Evolutionary conservation across 495 filamentous ascomycete species (phyloP).

Genomic region (Extremus antarcticus): DNA sequence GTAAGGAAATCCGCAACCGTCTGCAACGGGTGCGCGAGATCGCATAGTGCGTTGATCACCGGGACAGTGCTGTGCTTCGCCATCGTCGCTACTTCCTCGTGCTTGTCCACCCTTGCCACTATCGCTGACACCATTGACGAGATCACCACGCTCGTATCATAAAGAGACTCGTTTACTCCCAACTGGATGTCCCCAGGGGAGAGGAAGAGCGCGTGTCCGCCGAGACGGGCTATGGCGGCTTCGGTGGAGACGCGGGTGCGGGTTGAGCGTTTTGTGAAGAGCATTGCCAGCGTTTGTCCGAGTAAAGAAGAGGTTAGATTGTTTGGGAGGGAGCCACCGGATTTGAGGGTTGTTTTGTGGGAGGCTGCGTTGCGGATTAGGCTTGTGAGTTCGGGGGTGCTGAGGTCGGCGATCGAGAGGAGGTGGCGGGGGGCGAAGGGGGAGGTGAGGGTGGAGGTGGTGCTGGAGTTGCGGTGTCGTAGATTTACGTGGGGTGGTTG

Average conservation of each 20-base stretch:
- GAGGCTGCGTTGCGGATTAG: conserved; percentile 69
- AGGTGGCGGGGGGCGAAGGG: conserved; percentile 50
- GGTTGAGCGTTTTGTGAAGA: conserved; percentile 91
- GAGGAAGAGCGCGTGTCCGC: conserved; percentile 92
- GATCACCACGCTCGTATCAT: conserved; percentile 79
- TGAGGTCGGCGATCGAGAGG: conserved; percentile 79
- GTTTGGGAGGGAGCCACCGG: conserved; percentile 43
- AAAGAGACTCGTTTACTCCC: conserved; percentile 86
- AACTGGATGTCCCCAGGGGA: conserved; percentile 92
- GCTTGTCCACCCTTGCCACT: conserved; percentile 76
- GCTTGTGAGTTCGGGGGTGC: conserved; percentile 61
- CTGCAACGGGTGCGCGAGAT: conserved; percentile 84
- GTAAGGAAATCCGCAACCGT: conserved; percentile 88
- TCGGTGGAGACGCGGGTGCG: conserved; percentile 89
- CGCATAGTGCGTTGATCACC: conserved; percentile 87
- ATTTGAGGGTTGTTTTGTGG: conserved; percentile 70
- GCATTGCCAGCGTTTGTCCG: conserved; percentile 82
- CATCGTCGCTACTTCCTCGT: conserved; percentile 67
- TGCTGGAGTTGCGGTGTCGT: background rate
- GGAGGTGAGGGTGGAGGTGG: conserved; percentile 13
- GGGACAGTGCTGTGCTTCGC: conserved; percentile 75
- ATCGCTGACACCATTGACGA: conserved; percentile 87
- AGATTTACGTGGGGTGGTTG: background rate
- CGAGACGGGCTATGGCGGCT: conserved; percentile 67
- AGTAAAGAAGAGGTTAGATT: conserved; percentile 43